Base-by-base conservation (phyloP, 2,329 filamentous ascomycete species). In the Beauveria sp. region DNA sequence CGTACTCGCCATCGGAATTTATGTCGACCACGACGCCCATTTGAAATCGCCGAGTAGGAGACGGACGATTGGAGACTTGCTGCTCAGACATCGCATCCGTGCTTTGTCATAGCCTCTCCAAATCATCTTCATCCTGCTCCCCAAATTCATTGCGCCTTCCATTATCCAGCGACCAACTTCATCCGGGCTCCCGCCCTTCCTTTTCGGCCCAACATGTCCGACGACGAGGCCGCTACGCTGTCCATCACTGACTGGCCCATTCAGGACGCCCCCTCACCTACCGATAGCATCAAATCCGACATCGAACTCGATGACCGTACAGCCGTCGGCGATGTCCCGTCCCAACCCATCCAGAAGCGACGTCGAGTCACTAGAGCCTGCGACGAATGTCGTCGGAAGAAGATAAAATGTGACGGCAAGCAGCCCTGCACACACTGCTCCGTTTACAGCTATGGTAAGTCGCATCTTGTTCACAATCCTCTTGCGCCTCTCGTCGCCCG, bases 351-450 rank as follows among this genome's bases (percentile, higher is more conserved):
- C 63, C 89, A 92, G 71, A 93, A 93, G 72, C 82, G 90, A 64
- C 82, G 89, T 61, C 82, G 90, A 70, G 90, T 93, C 50, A 93
- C 89, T 22, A 82, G 90, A 68, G 90, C 90, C 46, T 93, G 90
- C 74, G 90, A 92, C 68, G 88, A 93, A 73, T 93, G 90, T 71
- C 83, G 90, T 62, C 83, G 89, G 67, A 93, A 93, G 74, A 93
- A 93, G 75, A 93, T 93, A 70, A 93, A 93, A 73, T 93, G 89
- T 68, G 89, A 93, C 72, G 90, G 89, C 67, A 91, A 92, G 74
- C 89, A 93, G 72, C 90, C 90, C 10, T 95, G 90, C 75, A 97
- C 93, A 0, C 95, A 98, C 75, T 99, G 95, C 74, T 96, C 93
- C 12, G 92, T 98, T 55, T 99, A 99, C 75, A 97, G 92, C 73